Evolutionary conservation across 106 monocot genomes (phyloP), one percentile per base, ranked within the genome.

Genomic region (Apostasia shenzhenica): DNA sequence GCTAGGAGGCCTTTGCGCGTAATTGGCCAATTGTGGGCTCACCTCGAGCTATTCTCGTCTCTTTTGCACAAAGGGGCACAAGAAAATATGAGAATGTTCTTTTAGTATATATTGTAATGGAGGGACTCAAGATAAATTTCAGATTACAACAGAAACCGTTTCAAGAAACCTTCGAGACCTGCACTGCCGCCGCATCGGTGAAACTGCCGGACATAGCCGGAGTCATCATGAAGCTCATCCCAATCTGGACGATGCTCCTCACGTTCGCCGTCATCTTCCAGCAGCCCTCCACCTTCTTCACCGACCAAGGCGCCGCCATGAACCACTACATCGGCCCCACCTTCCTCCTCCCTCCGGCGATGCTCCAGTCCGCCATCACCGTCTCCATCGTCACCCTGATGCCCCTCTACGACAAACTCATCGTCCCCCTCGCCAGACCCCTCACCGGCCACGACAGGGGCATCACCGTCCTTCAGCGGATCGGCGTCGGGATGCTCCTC

Each of bases 241-340:
- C 97, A 1, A 80, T 86, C 26, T 97, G 97, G 97, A 45, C 60
- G 14, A 68, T 69, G 70, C 86, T 97, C 13, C 89, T 97, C 1
- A 89, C 87, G 89, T 97, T 97, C 63, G 97, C 97, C 6, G 92
- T 97, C 54, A 92, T 92, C 47, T 97, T 97, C 66, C 97, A 97
- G 67, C 97, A 81, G n/a, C 97, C 97, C 0, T 69, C 80, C 2
- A 97, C 97, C 12, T 92, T 97, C 82, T 97, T 97, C 84, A 92
- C 89, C 2, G 85, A 85, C 55, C 97, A 97, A 76, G 97, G 97
- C 48, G 79, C 76, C 73, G 70, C 70, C 40, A 97, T 97, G 97
- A 72, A 77, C 43, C 89, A 76, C 52, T 79, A 45, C 45, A 77
- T 95, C 7, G 88, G 91, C 6, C 11, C 14, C 38, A 40, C 10